A percentile compares a stretch with the other conserved stretches of the same genome.
phyloP scores from a whole-genome alignment of 768 basidiomycete genomes.

The Collybiopsis confluens region DNA sequence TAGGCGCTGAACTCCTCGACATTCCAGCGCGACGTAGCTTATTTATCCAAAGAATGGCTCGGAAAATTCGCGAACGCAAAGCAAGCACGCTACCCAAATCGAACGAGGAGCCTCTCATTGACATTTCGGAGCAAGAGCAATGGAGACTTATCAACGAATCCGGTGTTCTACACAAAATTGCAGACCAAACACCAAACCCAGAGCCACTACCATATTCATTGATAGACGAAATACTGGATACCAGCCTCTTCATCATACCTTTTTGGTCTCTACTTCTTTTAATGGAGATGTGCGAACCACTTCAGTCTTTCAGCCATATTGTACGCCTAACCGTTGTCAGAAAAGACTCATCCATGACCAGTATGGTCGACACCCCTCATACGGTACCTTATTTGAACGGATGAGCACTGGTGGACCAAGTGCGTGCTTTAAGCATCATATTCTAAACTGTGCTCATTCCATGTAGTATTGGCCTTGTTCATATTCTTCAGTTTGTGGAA shows the following conservation, averaged over 20 bases:
- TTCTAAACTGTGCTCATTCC: not conserved
- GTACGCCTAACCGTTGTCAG: conserved; percentile 4
- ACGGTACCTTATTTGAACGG: conserved; percentile 46
- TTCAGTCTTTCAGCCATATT: not conserved
- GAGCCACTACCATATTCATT: conserved; percentile 35
- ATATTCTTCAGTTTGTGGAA: conserved; percentile 75
- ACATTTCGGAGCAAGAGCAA: conserved; percentile 73
- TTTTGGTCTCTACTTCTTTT: conserved; percentile 69
- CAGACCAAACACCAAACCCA: conserved; percentile 9
- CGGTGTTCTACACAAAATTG: conserved; percentile 46
- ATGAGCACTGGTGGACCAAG: conserved; percentile 70
- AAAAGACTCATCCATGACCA: conserved; percentile 73
- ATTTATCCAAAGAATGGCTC: not conserved
- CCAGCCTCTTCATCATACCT: conserved; percentile 63
- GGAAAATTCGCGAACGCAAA: conserved; percentile 1
- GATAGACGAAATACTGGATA: conserved; percentile 67
- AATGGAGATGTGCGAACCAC: conserved; percentile 82
- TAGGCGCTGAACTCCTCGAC: too few relatives aligned
- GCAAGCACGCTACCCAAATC: not conserved
- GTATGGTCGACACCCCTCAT: conserved; percentile 58
- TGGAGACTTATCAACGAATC: conserved; percentile 70
- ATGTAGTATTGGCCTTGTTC: conserved; percentile 65
- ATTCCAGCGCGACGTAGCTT: too few relatives aligned
- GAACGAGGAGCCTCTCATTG: conserved; percentile 25
- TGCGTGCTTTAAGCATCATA: conserved; percentile 28